Evolutionary conservation across 2,329 filamentous ascomycete species (phyloP), one percentile per base, ranked within the genome.

Genomic region (Alternaria sp.): DNA sequence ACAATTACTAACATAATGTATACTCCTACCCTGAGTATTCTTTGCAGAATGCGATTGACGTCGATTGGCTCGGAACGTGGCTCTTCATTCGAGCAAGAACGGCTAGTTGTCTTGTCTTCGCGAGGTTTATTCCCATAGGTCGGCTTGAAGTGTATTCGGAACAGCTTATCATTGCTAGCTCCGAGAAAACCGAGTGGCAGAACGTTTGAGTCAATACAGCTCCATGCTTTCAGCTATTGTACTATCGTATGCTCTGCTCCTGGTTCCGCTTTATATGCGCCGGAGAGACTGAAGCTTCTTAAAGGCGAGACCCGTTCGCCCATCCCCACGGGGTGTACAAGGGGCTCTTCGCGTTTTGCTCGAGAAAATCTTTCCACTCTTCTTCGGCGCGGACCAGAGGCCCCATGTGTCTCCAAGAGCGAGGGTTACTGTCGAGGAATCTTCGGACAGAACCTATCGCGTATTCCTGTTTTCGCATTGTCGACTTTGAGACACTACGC

Each of bases 181-280:
- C 36, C 15, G 36, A 17, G 36, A 6, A 17, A 17, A 6, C n/a
- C n/a, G 36, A 17, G 9, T 40, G n/a, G n/a, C 36, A 11, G 36
- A 40, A 1, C 2, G 8, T 6, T 40, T 1, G 36, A 11, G 1
- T 0, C 2, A 1, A 17, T 1, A 40, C 36, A 40, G n/a, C n/a
- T 0, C 1, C 36, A 40, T 40, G 36, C 15, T 40, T 40, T 40
- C 36, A 40, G 36, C 8, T 17, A 11, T 17, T 1, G n/a, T 40
- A 11, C 8, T 40, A 17, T 2, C 36, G 1, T 40, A 9, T 40
- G 36, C 36, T 17, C n/a, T 1, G 0, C 2, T 40, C n/a, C 8
- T 0, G n/a, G 36, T 40, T 0, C 36, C 36, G 36, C 36, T 0
- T 11, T 11, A 0, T n/a, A 40, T 40, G 0, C 36, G 36, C 36